Evolutionary conservation across 2,329 filamentous ascomycete genomes (phyloP), one percentile per base, ranked within the genome.

Genomic region (Falciphora oryzae): DNA sequence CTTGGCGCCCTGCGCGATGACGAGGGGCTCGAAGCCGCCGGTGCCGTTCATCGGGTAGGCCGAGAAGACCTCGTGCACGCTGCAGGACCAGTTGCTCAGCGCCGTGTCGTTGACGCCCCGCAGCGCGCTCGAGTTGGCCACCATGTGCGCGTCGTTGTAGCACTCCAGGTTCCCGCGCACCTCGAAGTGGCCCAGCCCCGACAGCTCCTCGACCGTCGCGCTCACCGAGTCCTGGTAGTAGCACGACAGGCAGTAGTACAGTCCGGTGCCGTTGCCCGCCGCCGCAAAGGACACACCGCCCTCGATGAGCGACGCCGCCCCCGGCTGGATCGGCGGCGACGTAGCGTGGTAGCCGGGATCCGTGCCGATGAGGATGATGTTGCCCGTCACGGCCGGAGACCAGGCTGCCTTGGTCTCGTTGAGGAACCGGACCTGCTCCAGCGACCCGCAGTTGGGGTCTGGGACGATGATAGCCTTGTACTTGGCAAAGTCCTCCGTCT

Each of bases 391-490:
- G 35, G 77, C 78, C 22, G 77, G 74, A 10, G 75, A 75, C 78
- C 78, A 80, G 13, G 68, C 68, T 4, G 70, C 67, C 65, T 78
- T 78, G 29, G 76, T 77, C 53, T 75, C 73, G 35, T 75, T 71
- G 13, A 80, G 70, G 64, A 79, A 77, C 32, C 73, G 68, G 65
- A 80, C 72, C 18, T 68, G 67, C 62, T 64, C 65, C 70, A 68
- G 62, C 25, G 62, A 62, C 69, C 70, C 71, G 65, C 75, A 76
- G 60, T 72, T 70, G 14, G 76, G 74, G 65, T 81, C 79, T 8
- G 76, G 75, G 53, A 81, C 71, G 63, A 81, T 70, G 62, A 81
- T 77, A 16, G 78, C 78, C 69, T 78, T 79, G 75, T 75, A 81
- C 64, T 74, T 71, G 59, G 77, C 73, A 69, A 80, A 80, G 65